Percentiles rank a stretch among this genome's conserved stretches.
Evolutionary conservation across 2,329 filamentous ascomycete species (phyloP).

Genomic region (Ophiostoma novo-ulmi): DNA sequence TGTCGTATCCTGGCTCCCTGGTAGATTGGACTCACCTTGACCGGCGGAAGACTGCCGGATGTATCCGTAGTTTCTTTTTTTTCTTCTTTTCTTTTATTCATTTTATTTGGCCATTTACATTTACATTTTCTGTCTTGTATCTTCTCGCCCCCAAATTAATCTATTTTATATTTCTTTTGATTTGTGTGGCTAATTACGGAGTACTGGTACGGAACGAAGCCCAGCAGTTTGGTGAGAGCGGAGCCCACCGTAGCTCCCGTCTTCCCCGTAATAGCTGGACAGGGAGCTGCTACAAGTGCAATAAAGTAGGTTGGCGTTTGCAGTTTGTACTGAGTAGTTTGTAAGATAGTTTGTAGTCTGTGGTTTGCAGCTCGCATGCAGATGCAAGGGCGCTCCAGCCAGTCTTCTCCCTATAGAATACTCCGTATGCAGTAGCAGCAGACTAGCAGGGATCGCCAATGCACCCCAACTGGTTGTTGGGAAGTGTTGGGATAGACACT

Average conservation of each 20-base stretch:
- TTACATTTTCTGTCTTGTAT: background rate
- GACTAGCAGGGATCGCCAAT: background rate
- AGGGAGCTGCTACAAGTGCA: too few relatives aligned
- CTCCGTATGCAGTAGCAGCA: background rate
- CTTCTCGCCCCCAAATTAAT: background rate
- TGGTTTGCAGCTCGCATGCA: background rate
- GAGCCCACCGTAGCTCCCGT: conserved; percentile 13
- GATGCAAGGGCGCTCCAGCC: background rate
- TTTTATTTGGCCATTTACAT: background rate
- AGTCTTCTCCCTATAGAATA: background rate
- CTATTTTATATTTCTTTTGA: too few relatives aligned
- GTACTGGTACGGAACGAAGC: background rate
- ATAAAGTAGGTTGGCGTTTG: background rate
- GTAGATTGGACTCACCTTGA: conserved; percentile 3
- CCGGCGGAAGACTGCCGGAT: conserved; percentile 12
- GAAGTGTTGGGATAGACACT: background rate
- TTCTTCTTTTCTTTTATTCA: background rate
- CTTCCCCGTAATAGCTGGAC: background rate
- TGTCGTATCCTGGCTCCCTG: background rate
- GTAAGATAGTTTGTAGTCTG: background rate
- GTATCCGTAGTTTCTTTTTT: background rate
- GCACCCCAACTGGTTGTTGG: conserved; percentile 1
- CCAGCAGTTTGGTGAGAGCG: conserved; percentile 1
- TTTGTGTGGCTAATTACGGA: background rate
- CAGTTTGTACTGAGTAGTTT: background rate